Base-by-base conservation (phyloP, 768 basidiomycete species). In the Tylopilus intermedius region DNA sequence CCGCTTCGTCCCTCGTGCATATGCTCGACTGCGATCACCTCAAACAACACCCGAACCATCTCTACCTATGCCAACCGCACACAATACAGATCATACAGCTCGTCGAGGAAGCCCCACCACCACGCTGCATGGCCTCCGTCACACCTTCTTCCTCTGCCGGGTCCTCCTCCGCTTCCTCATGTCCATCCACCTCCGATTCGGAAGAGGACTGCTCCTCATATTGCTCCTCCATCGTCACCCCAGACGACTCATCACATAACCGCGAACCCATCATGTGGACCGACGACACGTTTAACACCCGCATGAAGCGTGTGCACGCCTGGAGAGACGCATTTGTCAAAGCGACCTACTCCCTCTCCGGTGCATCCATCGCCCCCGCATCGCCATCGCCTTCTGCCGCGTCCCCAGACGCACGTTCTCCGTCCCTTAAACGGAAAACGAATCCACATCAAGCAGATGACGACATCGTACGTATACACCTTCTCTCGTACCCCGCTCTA, bases 11-110 rank as follows among this genome's bases (percentile, higher is more conserved):
- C 38, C 47, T 64, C 21, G 59, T 59, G 0, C 58, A 51, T 38
- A 57, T 59, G 43, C 58, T 64, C 50, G 56, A 65, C 61, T 65
- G 67, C 56, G 62, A 68, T 43, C 62, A 70, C 45, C 57, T 68
- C 56, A 75, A 76, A 51, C 65, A 67, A 54, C 55, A 61, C 59
- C 54, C 71, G n/a, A 59, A 66, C 55, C 74, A 79, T 46, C 71
- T 80, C 62, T 72, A 74, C 68, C 63, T 76, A 57, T 67, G 73
- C 59, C 74, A 79, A 53, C 79, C 75, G 1, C 76, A 79, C 64
- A 65, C 77, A 21, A 69, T 82, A 21, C 79, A 83, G 65, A 81
- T 87, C 71, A 88, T 89, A 47, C 80, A 88, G 71, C 86, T 88
- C 68, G 80, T 82, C 46, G 86, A 88, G 62, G 82, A 79, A 0